A percentile compares a stretch with the other conserved stretches of the same genome.
These are phyloP conservation scores for Leccinum barrowsii DNA, from an alignment of 768 basidiomycete genomes.

Conservation along the genomic window DNA sequence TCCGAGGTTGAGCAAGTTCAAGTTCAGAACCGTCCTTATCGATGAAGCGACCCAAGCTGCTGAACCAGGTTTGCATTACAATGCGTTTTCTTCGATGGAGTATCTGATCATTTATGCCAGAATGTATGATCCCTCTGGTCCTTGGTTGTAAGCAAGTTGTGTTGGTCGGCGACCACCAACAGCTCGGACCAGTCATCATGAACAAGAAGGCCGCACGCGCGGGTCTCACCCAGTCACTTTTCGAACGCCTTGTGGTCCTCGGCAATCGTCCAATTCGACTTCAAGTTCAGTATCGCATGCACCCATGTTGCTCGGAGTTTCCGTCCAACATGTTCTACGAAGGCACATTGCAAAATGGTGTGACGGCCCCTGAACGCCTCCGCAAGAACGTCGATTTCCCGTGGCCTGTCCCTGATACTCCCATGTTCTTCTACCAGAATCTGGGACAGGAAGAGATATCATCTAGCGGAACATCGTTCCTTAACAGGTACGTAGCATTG, in stretches of 20 bases:
- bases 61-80: conserved; percentile 69
- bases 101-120: conserved; percentile 39
- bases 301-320: conserved; percentile 98
- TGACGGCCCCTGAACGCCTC: conserved; percentile 95
- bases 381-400: conserved; percentile 99
- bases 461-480: conserved; percentile 95
- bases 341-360: conserved; percentile 97
- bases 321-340: conserved; percentile 99
- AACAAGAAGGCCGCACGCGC: conserved; percentile 99
- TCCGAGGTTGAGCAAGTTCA: conserved; percentile 92
- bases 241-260: conserved; percentile 93
- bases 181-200: conserved; percentile 99
- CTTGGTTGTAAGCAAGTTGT: conserved; percentile 99
- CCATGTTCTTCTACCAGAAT: conserved; percentile 99
- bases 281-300: conserved; percentile 99
- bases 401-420: conserved; percentile 95
- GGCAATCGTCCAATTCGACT: conserved; percentile 96
- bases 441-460: conserved; percentile 98
- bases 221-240: conserved; percentile 95
- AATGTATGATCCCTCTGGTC: conserved; percentile 99
- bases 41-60: conserved; percentile 99
- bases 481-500: conserved; percentile 63
- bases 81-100: not conserved
- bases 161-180: conserved; percentile 93
- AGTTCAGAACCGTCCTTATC: conserved; percentile 97